These are phyloP conservation scores for Casuarina cunninghamiana DNA, from an alignment of 306 rosid species.

Conservation along the genomic window DNA sequence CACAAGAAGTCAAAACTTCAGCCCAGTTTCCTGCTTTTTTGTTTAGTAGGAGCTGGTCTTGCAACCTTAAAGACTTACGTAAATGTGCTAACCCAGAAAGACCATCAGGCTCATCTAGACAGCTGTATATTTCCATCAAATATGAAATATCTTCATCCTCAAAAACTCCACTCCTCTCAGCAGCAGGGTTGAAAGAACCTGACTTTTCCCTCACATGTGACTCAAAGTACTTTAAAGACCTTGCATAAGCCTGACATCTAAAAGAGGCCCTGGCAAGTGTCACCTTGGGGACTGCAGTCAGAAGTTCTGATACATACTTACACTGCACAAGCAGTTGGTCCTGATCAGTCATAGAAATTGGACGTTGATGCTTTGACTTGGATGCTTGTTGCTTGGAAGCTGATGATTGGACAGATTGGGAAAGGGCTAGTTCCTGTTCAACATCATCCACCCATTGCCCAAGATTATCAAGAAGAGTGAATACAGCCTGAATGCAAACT, in stretches of 20 bases:
- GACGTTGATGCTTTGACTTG: constrained; percentile 59
- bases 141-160: constrained; percentile 81
- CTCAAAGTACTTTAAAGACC: constrained; percentile 96
- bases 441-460: constrained; percentile 97
- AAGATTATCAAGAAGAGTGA: constrained; percentile 96
- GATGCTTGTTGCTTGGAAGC: constrained; percentile 62
- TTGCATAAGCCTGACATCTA: constrained; percentile 93
- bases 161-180: constrained; percentile 82
- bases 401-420: constrained; percentile 46
- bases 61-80: constrained; percentile 70
- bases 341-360: constrained; percentile 48
- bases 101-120: constrained; percentile 96
- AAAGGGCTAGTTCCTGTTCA: constrained; percentile 84
- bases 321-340: constrained; percentile 73
- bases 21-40: constrained; percentile 97
- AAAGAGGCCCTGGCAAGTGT: constrained; percentile 92
- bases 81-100: constrained; percentile 82
- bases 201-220: constrained; percentile 75
- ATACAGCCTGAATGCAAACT: constrained; percentile 95
- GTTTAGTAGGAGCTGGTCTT: constrained; percentile 85
- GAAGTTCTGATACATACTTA: constrained; percentile 83
- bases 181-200: constrained; percentile 97
- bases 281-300: constrained; percentile 78
- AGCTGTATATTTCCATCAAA: constrained; percentile 93
- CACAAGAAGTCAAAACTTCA: constrained; percentile 88